Evolutionary conservation across 148 eudicot species (phyloP).

Genomic region (Rhododendron simsii): DNA sequence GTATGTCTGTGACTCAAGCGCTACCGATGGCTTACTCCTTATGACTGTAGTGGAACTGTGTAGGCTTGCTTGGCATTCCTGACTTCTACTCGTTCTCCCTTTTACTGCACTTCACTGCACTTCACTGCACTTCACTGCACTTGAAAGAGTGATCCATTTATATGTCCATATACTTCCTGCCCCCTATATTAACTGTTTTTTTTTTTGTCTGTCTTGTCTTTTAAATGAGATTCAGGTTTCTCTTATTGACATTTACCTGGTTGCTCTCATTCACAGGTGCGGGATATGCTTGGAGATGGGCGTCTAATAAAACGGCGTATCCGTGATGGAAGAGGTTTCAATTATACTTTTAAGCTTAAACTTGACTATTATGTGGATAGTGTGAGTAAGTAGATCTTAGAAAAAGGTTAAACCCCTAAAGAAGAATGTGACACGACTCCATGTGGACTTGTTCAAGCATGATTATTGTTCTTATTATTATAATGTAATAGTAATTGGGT

Average conservation of each 20-base stretch:
- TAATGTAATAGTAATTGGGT: neutral
- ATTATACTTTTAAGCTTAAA: slow-evolving; percentile 3
- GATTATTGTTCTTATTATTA: neutral
- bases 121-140: neutral
- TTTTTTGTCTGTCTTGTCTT: neutral
- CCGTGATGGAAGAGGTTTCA: slow-evolving; percentile 85
- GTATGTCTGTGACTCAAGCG: neutral
- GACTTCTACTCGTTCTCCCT: neutral
- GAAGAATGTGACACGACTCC: neutral
- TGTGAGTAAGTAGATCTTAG: neutral
- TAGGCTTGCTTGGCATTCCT: neutral
- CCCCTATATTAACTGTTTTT: neutral
- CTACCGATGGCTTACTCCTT: neutral
- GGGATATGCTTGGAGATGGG: slow-evolving; percentile 99
- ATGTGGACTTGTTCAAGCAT: neutral
- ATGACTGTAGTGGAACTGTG: neutral
- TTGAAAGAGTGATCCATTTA: neutral
- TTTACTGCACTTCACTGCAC: neutral
- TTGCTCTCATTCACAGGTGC: slow-evolving; percentile 49
- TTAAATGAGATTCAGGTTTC: neutral
- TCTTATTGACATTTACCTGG: neutral
- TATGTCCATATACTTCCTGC: neutral
- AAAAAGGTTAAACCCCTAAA: neutral
- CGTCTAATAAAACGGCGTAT: slow-evolving; percentile 90
- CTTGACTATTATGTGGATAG: neutral